A percentile compares a stretch with the other conserved stretches of the same genome.
phyloP scores from a whole-genome alignment of 2,329 filamentous ascomycete species.

The Hypomyces perniciosus region DNA sequence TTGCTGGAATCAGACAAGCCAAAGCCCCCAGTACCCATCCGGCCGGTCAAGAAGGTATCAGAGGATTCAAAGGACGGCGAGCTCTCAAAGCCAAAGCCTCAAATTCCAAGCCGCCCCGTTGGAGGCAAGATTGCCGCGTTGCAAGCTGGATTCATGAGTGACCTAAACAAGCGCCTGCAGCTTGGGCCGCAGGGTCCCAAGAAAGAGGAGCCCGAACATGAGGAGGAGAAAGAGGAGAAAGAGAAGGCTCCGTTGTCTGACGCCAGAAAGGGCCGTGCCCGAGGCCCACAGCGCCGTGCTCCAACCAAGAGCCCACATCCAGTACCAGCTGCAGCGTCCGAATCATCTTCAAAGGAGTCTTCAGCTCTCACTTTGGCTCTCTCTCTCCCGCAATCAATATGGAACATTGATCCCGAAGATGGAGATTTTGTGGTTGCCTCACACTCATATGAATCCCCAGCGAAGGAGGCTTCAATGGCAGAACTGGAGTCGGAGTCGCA shows the following conservation, averaged over 20 bases:
- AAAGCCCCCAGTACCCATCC: slow-evolving; percentile 56
- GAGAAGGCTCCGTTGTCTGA: slow-evolving; percentile 79
- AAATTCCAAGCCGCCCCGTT: slow-evolving; percentile 66
- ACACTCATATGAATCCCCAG: slow-evolving; percentile 8
- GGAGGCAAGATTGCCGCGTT: slow-evolving; percentile 86
- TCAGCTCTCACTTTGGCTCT: slow-evolving; percentile 23
- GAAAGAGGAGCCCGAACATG: slow-evolving; percentile 59
- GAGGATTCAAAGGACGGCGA: slow-evolving; percentile 37
- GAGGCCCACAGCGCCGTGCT: slow-evolving; percentile 75
- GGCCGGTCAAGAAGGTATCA: slow-evolving; percentile 50
- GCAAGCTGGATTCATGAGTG: slow-evolving; percentile 86
- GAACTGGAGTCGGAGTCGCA: slow-evolving; percentile 2
- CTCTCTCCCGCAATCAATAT: slow-evolving; percentile 42
- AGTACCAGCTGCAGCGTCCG: slow-evolving; percentile 22
- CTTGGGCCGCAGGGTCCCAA: slow-evolving; percentile 77
- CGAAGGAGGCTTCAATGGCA: slow-evolving; percentile 1
- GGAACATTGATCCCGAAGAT: slow-evolving; percentile 47
- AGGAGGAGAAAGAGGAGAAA: slow-evolving; percentile 52
- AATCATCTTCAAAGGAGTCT: slow-evolving; percentile 16
- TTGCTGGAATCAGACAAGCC: slow-evolving; percentile 44
- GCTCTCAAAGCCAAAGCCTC: slow-evolving; percentile 68
- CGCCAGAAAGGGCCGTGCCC: slow-evolving; percentile 83
- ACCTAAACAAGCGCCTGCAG: slow-evolving; percentile 83
- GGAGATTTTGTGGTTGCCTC: slow-evolving; percentile 32
- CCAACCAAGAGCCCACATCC: slow-evolving; percentile 46